These are phyloP conservation scores for Huiozyma naganishii DNA, from an alignment of 805 yeast species.

Conservation along the genomic window DNA sequence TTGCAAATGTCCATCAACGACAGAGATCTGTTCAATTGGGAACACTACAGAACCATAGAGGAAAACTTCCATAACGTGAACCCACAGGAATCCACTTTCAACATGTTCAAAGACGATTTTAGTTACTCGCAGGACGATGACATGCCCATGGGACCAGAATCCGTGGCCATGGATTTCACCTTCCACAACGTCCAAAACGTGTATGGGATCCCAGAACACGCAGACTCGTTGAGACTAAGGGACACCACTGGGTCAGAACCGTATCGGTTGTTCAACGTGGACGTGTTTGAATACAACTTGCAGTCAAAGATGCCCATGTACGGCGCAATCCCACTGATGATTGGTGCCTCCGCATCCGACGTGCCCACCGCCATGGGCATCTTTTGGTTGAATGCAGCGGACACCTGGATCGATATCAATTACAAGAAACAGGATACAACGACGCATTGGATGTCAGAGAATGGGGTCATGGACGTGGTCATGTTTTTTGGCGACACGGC, in stretches of 20 bases:
- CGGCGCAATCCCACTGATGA: slow-evolving; percentile 84
- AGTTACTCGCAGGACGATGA: slow-evolving; percentile 54
- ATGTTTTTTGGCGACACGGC: slow-evolving; percentile 54
- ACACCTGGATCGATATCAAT: slow-evolving; percentile 71
- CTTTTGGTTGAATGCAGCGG: slow-evolving; percentile 90
- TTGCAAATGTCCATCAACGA: slow-evolving; percentile 55
- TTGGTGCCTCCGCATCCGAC: slow-evolving; percentile 46
- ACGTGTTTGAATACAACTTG: slow-evolving; percentile 85
- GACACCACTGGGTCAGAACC: slow-evolving; percentile 61
- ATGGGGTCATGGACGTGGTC: slow-evolving; percentile 70
- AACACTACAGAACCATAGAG: slow-evolving; percentile 54
- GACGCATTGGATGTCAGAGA: slow-evolving; percentile 92
- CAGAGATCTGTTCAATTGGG: slow-evolving; percentile 62
- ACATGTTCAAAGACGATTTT: slow-evolving; percentile 64
- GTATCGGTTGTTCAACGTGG: slow-evolving; percentile 84
- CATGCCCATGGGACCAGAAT: slow-evolving; percentile 78
- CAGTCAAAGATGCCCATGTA: slow-evolving; percentile 85
- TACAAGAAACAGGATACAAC: slow-evolving; percentile 20
- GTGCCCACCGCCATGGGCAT: slow-evolving; percentile 48
- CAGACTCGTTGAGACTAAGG: slow-evolving; percentile 63
- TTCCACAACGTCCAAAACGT: slow-evolving; percentile 52
- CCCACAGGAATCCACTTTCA: slow-evolving; percentile 52
- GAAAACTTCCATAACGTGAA: slow-evolving; percentile 33
- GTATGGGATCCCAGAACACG: slow-evolving; percentile 96
- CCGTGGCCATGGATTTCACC: slow-evolving; percentile 68